These are phyloP conservation scores for Neocallimastix lanati DNA, from an alignment of 192 early-diverging fungal species.

Conservation along the genomic window DNA sequence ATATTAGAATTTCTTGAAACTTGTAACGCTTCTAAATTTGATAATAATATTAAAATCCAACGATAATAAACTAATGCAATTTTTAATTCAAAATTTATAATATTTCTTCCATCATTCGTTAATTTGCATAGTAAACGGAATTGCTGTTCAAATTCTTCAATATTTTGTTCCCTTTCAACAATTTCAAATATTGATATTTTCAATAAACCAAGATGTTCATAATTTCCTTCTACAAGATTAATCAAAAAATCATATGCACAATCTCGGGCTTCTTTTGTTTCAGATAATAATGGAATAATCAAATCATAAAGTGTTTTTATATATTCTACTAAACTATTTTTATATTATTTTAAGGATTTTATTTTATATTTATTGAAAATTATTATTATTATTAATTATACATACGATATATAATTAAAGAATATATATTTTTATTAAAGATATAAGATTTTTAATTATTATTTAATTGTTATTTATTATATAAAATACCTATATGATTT, in stretches of 20 bases:
- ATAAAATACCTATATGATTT: not conserved
- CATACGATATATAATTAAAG: no score
- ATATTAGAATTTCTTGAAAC: not conserved
- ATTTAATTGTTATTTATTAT: no score
- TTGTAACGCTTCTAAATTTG: not conserved
- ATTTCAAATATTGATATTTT: not conserved
- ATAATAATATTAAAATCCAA: not conserved
- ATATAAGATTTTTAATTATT: no score
- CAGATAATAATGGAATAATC: not conserved
- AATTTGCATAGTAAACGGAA: not conserved
- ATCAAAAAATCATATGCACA: not conserved
- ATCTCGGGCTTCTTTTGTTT: not conserved
- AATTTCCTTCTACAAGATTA: not conserved
- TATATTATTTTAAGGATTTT: no score
- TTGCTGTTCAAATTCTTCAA: not conserved
- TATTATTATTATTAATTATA: no score
- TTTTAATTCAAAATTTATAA: not conserved
- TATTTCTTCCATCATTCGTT: not conserved
- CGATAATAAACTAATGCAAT: not conserved
- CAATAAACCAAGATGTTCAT: not conserved
- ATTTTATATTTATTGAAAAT: no score
- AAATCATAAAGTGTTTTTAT: not conserved
- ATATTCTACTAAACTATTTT: not conserved
- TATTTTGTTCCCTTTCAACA: not conserved
- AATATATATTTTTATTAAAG: no score